A percentile compares a stretch with the other conserved stretches of the same genome.
Evolutionary conservation across 352 stramenopile genomes (phyloP).

Genomic region (Phytophthora fragariaefolia): DNA sequence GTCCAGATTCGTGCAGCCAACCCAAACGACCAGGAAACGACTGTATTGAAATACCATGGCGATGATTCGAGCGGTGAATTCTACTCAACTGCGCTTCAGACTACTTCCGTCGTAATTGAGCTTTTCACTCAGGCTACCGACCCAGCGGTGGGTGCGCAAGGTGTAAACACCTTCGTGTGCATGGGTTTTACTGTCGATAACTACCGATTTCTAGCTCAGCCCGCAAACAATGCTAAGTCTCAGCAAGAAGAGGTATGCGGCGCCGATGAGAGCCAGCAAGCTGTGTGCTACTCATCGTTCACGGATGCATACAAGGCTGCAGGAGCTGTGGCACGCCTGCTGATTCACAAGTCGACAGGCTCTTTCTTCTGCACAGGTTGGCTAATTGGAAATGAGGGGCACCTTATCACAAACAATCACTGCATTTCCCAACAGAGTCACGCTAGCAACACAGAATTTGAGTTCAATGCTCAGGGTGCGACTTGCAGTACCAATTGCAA

Average conservation of each 20-base stretch:
- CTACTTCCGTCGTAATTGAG: conserved; percentile 52
- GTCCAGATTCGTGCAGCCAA: conserved; percentile 52
- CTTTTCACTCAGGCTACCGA: conserved; percentile 45
- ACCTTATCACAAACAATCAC: conserved; percentile 84
- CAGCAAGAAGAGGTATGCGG: conserved; percentile 63
- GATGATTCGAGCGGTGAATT: conserved; percentile 37
- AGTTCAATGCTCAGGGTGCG: conserved; percentile 63
- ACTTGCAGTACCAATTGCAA: conserved; percentile 51
- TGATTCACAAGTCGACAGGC: conserved; percentile 64
- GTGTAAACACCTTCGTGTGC: conserved; percentile 41
- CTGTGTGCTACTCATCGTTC: conserved; percentile 48
- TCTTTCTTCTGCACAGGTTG: conserved; percentile 81
- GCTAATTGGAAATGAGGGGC: conserved; percentile 73
- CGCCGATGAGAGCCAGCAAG: conserved; percentile 65
- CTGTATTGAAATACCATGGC: conserved; percentile 44
- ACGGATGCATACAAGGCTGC: conserved; percentile 27
- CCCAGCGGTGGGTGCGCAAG: conserved; percentile 22
- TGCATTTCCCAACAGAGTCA: conserved; percentile 63
- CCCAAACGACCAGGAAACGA: conserved; percentile 31
- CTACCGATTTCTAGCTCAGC: conserved; percentile 46
- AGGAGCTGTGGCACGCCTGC: conserved; percentile 58
- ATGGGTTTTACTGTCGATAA: conserved; percentile 58
- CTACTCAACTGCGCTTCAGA: conserved; percentile 46
- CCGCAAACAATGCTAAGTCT: conserved; percentile 29
- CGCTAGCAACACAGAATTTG: conserved; percentile 63